A percentile compares a stretch with the other conserved stretches of the same genome.
Conservation (phyloP, 805 yeast species). For the Candida corydali region DNA sequence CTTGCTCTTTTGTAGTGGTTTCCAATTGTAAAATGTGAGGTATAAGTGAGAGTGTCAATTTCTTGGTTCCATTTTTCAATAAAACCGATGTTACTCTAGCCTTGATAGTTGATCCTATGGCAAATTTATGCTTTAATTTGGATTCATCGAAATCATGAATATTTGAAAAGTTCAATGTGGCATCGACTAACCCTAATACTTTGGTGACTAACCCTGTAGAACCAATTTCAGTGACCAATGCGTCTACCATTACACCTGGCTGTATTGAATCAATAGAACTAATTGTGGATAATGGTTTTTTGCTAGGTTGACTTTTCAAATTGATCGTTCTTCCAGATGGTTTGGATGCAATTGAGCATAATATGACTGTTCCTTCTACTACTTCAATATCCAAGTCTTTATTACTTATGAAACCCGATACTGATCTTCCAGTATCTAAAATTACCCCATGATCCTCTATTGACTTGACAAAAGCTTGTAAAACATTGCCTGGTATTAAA, state of each 20-base stretch:
- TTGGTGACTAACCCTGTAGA: conserved; percentile 66
- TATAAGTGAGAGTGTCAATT: conserved; percentile 58
- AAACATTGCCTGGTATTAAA: conserved; percentile 50
- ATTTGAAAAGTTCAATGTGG: conserved; percentile 67
- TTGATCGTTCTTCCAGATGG: conserved; percentile 55
- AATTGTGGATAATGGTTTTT: conserved; percentile 49
- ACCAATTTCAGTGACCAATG: conserved; percentile 57
- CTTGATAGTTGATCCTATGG: conserved; percentile 62
- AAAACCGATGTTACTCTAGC: conserved; percentile 69
- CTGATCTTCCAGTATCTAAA: conserved; percentile 59
- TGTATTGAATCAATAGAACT: conserved; percentile 75
- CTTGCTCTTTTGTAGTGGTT: conserved; percentile 12
- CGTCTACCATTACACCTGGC: conserved; percentile 82
- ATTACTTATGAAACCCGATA: conserved; percentile 71
- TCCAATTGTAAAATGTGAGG: conserved; percentile 48
- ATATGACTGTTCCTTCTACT: conserved; percentile 62
- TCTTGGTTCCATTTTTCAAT: conserved; percentile 46
- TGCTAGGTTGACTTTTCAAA: conserved; percentile 45
- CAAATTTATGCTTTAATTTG: conserved; percentile 56
- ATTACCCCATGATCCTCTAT: conserved; percentile 91
- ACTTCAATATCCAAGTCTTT: conserved; percentile 50
- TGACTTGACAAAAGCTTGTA: conserved; percentile 76
- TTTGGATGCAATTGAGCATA: conserved; percentile 49
- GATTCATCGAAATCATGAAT: conserved; percentile 43
- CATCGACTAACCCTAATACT: conserved; percentile 71